phyloP scores from a whole-genome alignment of 2,329 filamentous ascomycete genomes.

The Penicillium hesseltinei region DNA sequence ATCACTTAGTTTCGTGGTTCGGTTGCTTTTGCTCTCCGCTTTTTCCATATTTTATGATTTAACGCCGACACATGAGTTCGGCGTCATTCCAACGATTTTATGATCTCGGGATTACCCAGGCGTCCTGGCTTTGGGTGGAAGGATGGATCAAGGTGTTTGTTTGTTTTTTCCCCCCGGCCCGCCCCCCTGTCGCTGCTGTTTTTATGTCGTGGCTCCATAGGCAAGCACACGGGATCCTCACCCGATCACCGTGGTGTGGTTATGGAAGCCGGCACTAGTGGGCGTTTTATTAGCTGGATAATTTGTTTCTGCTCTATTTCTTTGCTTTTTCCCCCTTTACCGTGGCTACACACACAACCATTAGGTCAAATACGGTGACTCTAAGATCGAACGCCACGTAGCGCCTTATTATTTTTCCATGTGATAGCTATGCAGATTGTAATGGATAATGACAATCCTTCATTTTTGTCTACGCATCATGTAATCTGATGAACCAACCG shows the following conservation, averaged over 20 bases:
- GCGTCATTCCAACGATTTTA: constrained; percentile 2
- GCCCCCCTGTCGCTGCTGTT: background rate
- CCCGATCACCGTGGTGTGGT: background rate
- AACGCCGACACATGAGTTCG: background rate
- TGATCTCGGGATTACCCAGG: constrained; percentile 4
- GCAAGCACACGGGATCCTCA: background rate
- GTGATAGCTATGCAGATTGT: constrained; percentile 12
- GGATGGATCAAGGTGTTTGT: background rate
- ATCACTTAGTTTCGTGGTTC: background rate
- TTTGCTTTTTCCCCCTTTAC: background rate
- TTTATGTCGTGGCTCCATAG: background rate
- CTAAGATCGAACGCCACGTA: background rate
- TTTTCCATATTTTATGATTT: constrained; percentile 2
- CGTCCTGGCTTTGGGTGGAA: constrained; percentile 2
- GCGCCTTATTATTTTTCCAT: background rate
- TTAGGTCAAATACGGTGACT: background rate
- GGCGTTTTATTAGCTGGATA: constrained; percentile 9
- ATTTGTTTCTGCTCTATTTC: constrained; percentile 6
- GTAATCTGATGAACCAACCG: background rate
- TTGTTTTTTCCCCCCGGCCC: background rate
- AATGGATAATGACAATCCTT: constrained; percentile 19
- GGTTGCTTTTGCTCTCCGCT: background rate
- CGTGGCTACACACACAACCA: background rate
- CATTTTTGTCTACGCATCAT: background rate
- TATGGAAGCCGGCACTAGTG: background rate